These are phyloP conservation scores for Pseudogymnoascus sp. DNA, from an alignment of 2,329 filamentous ascomycete species.

Conservation along the genomic window DNA sequence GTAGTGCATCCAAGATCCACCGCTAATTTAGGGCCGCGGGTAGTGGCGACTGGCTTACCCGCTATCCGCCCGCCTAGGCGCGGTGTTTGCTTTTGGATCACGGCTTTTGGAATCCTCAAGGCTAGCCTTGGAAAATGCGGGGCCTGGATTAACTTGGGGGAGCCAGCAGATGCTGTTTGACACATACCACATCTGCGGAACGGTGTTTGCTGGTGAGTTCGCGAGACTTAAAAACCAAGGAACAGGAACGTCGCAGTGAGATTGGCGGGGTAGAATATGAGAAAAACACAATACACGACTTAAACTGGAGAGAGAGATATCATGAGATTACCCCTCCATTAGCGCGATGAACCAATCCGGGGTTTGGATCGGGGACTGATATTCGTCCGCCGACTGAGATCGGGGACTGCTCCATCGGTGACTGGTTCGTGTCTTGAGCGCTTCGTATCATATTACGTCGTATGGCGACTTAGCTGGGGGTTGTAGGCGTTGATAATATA, in stretches of 20 bases:
- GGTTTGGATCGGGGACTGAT: not conserved
- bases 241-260: no score
- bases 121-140: not conserved
- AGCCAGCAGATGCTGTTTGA: not conserved
- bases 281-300: not conserved
- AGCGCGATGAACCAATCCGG: not conserved
- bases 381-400: not conserved
- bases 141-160: not conserved
- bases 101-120: not conserved
- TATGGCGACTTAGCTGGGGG: not conserved
- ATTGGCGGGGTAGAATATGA: not conserved
- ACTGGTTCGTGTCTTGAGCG: not conserved
- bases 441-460: not conserved
- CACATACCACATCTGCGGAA: not conserved
- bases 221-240: not conserved
- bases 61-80: not conserved
- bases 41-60: not conserved
- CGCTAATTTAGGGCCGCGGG: not conserved
- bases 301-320: not conserved
- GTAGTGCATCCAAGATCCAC: not conserved
- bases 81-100: not conserved
- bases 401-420: not conserved
- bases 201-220: not conserved
- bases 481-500: not conserved
- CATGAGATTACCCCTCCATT: not conserved